phyloP scores from a whole-genome alignment of 139 green algal genomes.

The Chlamydomonas incerta region DNA sequence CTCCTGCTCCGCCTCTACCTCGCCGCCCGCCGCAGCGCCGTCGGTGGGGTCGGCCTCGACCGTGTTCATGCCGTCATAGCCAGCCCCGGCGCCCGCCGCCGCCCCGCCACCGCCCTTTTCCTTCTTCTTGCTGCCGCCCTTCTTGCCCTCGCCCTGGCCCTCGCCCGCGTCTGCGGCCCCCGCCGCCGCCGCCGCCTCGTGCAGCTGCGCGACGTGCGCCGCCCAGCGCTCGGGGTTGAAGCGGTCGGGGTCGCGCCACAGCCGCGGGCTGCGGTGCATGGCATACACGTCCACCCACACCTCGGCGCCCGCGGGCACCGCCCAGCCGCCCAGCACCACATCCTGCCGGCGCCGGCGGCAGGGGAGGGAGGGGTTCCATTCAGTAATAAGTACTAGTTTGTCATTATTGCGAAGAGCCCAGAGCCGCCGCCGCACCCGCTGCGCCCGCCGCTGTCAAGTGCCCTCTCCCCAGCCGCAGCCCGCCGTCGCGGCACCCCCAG shows the following conservation, averaged over 20 bases:
- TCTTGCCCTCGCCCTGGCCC: background rate
- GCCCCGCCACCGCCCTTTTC: too few relatives aligned
- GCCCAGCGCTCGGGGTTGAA: slow-evolving; percentile 41
- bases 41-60: slow-evolving; percentile 7
- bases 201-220: background rate
- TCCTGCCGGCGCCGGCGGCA: background rate
- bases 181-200: background rate
- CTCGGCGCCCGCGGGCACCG: slow-evolving; percentile 19
- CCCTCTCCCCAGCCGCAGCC: too few relatives aligned
- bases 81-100: too few relatives aligned
- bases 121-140: too few relatives aligned
- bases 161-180: background rate
- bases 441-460: too few relatives aligned
- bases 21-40: background rate
- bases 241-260: slow-evolving; percentile 23
- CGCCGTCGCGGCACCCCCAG: too few relatives aligned
- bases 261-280: slow-evolving; percentile 39
- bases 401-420: too few relatives aligned
- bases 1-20: too few relatives aligned
- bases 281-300: slow-evolving; percentile 47
- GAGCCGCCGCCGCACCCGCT: too few relatives aligned
- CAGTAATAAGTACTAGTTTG: too few relatives aligned
- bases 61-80: slow-evolving; percentile 24
- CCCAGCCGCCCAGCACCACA: background rate
- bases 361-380: too few relatives aligned